Evolutionary conservation across 2,329 filamentous ascomycete genomes (phyloP).

Genomic region (Neospermospora avenae): DNA sequence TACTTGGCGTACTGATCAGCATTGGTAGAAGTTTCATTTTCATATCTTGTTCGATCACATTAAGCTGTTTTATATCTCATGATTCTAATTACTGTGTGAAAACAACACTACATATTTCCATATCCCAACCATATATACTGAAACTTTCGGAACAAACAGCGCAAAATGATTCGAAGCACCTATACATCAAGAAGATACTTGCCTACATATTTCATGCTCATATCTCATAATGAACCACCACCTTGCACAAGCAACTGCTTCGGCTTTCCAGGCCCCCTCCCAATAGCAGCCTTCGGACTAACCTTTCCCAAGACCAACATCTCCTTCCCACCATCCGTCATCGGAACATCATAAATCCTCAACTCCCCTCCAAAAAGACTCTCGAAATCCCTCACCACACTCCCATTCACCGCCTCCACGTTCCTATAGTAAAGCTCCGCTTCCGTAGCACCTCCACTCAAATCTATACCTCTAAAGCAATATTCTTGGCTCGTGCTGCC

Average conservation of each 20-base stretch:
- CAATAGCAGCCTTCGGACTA: slow-evolving; percentile 36
- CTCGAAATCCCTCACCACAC: slow-evolving; percentile 48
- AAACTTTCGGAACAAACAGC: slow-evolving; percentile 8
- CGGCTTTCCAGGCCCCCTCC: slow-evolving; percentile 36
- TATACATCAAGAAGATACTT: not conserved
- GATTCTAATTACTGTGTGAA: not conserved
- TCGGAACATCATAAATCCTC: slow-evolving; percentile 12
- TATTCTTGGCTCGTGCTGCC: slow-evolving; percentile 58
- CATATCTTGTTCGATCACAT: not conserved
- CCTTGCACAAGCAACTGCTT: slow-evolving; percentile 27
- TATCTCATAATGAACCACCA: slow-evolving; percentile 3
- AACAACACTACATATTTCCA: not conserved
- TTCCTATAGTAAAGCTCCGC: slow-evolving; percentile 50
- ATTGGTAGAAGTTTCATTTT: not conserved
- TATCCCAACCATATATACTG: not conserved
- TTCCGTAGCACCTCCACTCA: slow-evolving; percentile 6
- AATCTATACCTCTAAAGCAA: slow-evolving; percentile 45
- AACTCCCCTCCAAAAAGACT: slow-evolving; percentile 34
- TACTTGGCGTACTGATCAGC: no score
- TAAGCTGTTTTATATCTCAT: not conserved
- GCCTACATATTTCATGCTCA: not conserved
- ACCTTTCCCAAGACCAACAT: slow-evolving; percentile 18
- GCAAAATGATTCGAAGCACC: slow-evolving; percentile 1
- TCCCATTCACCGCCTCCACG: slow-evolving; percentile 53
- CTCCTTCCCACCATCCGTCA: slow-evolving; percentile 2